Evolutionary conservation across 305 asterid species (phyloP).

Genomic region (Withania somnifera): DNA sequence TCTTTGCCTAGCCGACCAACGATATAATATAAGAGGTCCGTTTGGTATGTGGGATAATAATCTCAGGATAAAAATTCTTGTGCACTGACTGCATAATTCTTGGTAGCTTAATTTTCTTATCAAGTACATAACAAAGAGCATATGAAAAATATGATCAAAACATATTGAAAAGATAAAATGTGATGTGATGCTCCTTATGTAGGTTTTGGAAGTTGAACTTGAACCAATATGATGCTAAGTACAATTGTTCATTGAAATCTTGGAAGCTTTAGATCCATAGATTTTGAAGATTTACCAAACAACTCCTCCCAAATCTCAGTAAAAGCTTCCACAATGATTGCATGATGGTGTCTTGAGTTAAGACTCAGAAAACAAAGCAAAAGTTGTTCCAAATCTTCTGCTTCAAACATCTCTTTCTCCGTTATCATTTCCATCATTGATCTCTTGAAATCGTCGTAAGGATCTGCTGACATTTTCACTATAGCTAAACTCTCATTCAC

Average conservation of each 20-base stretch:
- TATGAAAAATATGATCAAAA: neutral
- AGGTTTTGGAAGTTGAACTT: neutral
- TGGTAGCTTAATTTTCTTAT: too few species aligned
- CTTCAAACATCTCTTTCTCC: conserved; percentile 54
- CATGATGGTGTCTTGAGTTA: conserved; percentile 51
- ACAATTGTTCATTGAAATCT: neutral
- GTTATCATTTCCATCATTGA: conserved; percentile 70
- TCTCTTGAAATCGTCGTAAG: conserved; percentile 63
- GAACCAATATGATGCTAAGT: neutral
- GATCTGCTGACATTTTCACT: conserved; percentile 56
- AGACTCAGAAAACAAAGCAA: conserved; percentile 59
- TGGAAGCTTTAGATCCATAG: neutral
- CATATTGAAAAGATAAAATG: neutral
- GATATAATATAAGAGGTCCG: too few species aligned
- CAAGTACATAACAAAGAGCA: neutral
- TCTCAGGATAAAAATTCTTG: too few species aligned
- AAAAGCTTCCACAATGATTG: conserved; percentile 52
- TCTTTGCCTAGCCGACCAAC: too few species aligned
- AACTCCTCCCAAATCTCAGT: conserved; percentile 48
- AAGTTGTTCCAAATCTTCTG: conserved; percentile 51
- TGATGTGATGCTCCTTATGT: neutral
- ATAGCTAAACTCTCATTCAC: conserved; percentile 41
- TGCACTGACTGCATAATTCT: too few species aligned
- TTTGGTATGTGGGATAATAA: too few species aligned
- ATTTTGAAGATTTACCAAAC: conserved; percentile 14